These are phyloP conservation scores for Alternaria triticina DNA, from an alignment of 2,329 filamentous ascomycete genomes.

Conservation along the genomic window DNA sequence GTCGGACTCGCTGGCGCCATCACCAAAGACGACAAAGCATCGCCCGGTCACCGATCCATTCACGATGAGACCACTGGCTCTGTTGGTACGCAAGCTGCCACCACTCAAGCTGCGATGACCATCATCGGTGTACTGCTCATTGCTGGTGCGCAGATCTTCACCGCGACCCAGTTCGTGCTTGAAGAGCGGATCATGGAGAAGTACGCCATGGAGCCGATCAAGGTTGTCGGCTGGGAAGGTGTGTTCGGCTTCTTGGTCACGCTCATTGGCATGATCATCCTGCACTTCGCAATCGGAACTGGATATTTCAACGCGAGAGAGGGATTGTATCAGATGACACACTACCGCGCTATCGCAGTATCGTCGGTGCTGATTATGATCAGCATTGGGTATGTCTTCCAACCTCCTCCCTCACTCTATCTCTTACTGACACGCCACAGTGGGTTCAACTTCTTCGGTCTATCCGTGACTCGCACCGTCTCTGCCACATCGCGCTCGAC, in stretches of 20 bases:
- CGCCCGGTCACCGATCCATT: slow-evolving; percentile 33
- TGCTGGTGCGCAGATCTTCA: slow-evolving; percentile 94
- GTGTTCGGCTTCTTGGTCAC: slow-evolving; percentile 88
- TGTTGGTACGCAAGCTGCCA: slow-evolving; percentile 41
- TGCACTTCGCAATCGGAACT: slow-evolving; percentile 78
- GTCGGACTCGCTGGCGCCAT: slow-evolving; percentile 90
- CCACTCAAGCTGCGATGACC: slow-evolving; percentile 68
- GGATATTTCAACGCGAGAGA: slow-evolving; percentile 92
- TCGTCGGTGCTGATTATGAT: slow-evolving; percentile 94
- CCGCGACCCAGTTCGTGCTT: slow-evolving; percentile 92
- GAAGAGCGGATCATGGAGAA: slow-evolving; percentile 91
- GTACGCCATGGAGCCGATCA: slow-evolving; percentile 81
- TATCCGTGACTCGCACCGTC: slow-evolving; percentile 87
- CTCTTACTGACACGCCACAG: slow-evolving; percentile 53
- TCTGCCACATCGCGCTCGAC: slow-evolving; percentile 93
- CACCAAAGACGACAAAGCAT: slow-evolving; percentile 69
- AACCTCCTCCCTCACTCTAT: slow-evolving; percentile 3
- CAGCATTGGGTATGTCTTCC: slow-evolving; percentile 79
- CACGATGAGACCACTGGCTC: slow-evolving; percentile 38
- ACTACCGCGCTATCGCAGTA: slow-evolving; percentile 72
- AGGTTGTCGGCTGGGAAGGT: slow-evolving; percentile 95
- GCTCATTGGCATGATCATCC: slow-evolving; percentile 74
- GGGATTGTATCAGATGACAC: slow-evolving; percentile 80
- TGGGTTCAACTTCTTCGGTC: slow-evolving; percentile 98
- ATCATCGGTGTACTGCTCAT: slow-evolving; percentile 88